phyloP scores from a whole-genome alignment of 257 asterid species.

The Cynanchum wilfordii region DNA sequence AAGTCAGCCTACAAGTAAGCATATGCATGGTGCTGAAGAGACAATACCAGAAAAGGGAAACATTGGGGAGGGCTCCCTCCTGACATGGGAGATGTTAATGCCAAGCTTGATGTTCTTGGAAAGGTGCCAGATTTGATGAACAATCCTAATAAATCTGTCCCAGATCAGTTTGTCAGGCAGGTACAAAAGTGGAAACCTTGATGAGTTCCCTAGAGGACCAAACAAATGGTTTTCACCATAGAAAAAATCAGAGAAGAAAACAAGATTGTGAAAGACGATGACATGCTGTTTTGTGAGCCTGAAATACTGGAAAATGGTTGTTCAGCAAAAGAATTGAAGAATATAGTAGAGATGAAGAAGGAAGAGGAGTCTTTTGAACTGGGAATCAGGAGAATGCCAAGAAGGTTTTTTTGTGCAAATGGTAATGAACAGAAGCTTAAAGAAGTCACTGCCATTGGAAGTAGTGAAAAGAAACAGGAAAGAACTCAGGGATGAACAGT shows the following conservation, averaged over 20 bases:
- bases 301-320: neutral
- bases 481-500: conserved; percentile 23
- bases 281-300: conserved; percentile 5
- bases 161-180: conserved; percentile 9
- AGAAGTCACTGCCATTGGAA: conserved; percentile 27
- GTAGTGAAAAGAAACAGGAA: conserved; percentile 20
- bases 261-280: conserved; percentile 3
- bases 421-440: conserved; percentile 30
- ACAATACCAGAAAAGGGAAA: conserved; percentile 22
- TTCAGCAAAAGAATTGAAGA: neutral
- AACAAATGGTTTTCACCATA: conserved; percentile 21
- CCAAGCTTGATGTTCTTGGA: conserved; percentile 23
- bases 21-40: conserved; percentile 21
- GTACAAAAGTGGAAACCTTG: conserved; percentile 20
- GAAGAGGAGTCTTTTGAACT: conserved; percentile 1
- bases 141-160: conserved; percentile 20
- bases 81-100: conserved; percentile 18
- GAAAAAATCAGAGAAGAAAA: conserved; percentile 25
- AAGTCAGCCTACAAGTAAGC: conserved; percentile 20
- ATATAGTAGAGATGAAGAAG: neutral
- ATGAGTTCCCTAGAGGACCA: conserved; percentile 27
- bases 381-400: conserved; percentile 17
- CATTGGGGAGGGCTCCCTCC: conserved; percentile 20
- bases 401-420: conserved; percentile 28
- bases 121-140: conserved; percentile 23